Base-by-base conservation (phyloP, 108 stramenopile genomes). In the Cylindrotheca closterium region DNA sequence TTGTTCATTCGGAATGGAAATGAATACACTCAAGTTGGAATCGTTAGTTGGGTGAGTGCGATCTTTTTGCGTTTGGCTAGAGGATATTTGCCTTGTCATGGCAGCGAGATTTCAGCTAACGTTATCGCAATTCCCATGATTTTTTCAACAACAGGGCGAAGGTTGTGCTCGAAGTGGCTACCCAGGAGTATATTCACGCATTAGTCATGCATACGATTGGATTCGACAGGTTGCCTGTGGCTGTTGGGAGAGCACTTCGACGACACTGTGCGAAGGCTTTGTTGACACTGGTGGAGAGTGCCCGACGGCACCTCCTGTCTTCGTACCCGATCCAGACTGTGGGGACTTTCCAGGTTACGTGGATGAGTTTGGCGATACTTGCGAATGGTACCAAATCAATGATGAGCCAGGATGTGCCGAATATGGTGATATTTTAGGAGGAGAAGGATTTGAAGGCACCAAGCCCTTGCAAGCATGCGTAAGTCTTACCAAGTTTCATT, bases 161-260 rank as follows among this genome's bases (percentile, higher is more conserved):
- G 70, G 62, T 1, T 71, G 70, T 34, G 70, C 47, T 23, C 15
- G 61, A 24, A 27, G 55, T 0, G 47, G 49, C 7, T 63, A 71
- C 49, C 77, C 82, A 15, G 82, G 82, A 17, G 85, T 86, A 1
- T 89, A 89, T 60, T 54, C 85, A 7, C 71, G 81, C 17, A 58
- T 84, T n/a, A 72, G 77, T 30, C 19, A 12, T 3, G 77, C 30
- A 0, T 68, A 66, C 34, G 58, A 71, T 48, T 89, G 88, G 88
- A 84, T 89, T n/a, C 24, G 52, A 23, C 24, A 49, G 1, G 57
- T 60, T 8, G 79, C 83, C 22, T 89, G 88, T 59, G 26, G 61
- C 47, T 17, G 54, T 29, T 71, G 70, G 70, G 37, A 15, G 10
- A 15, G 7, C 37, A 10, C 37, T 15, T 42, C 37, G 15, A 15